Evolutionary conservation across 192 early-diverging fungal genomes (phyloP), one percentile per base, ranked within the genome.

Genomic region (Gryganskiella cystojenkinii): DNA sequence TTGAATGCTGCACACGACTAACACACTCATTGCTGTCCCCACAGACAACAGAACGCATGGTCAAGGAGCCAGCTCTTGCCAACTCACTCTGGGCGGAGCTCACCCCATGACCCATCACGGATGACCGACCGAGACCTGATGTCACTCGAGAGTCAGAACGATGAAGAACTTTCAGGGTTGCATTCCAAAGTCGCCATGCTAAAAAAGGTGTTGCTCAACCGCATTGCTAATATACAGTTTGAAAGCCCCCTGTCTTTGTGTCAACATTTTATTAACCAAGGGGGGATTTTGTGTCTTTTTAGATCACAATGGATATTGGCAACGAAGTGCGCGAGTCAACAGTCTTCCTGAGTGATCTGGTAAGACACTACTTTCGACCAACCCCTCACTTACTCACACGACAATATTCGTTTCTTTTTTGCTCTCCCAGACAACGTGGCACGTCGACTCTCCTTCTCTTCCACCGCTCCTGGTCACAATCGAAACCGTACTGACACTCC

Each of bases 161-260:
- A 76, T 50, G 73, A 76, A 24, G 73, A 68, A 14, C 51, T 76
- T 20, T 68, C 73, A 15, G 65, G 66, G 0, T 45, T 76, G 54
- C 73, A 76, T 51, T 76, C 73, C 8, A 76, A 76, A 27, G 73
- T 76, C 11, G 73, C 73, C n/a, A 76, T 67, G 66, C 64, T 76
- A 13, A 76, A 76, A 42, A 76, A 68, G 65, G 73, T 76, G n/a
- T n/a, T n/a, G n/a, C n/a, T n/a, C n/a, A n/a, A n/a, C n/a, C n/a
- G n/a, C n/a, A n/a, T n/a, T n/a, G n/a, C n/a, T n/a, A n/a, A n/a
- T n/a, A n/a, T n/a, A n/a, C n/a, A n/a, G n/a, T n/a, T n/a, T n/a
- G n/a, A n/a, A 27, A 30, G 42, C 10, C 15, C 20, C 11, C 22
- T 51, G 6, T 51, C 49, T 51, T 20, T 51, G 6, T 51, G 6